phyloP scores from a whole-genome alignment of 306 rosid genomes.

The Carpinus fangiana region DNA sequence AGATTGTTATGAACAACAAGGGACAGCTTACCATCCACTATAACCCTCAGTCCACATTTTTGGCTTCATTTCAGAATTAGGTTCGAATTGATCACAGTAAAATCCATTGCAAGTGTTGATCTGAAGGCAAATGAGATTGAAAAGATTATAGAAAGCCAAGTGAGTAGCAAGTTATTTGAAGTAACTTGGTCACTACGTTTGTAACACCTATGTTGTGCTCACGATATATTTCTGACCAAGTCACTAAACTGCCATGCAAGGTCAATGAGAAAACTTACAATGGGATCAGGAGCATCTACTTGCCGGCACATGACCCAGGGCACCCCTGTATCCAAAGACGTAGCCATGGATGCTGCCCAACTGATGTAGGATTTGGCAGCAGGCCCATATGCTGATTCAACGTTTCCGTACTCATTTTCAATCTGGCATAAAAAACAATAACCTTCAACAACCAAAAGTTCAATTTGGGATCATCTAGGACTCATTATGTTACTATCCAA shows the following conservation, averaged over 20 bases:
- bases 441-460: not conserved
- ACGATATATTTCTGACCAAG: not conserved
- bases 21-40: slow-evolving; percentile 71
- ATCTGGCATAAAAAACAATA: slow-evolving; percentile 41
- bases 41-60: slow-evolving; percentile 96
- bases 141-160: not conserved
- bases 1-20: slow-evolving; percentile 8
- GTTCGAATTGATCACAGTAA: slow-evolving; percentile 85
- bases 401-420: slow-evolving; percentile 87
- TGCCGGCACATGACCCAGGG: slow-evolving; percentile 99
- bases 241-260: not conserved
- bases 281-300: slow-evolving; percentile 84
- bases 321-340: slow-evolving; percentile 84
- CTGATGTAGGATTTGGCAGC: slow-evolving; percentile 72
- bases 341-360: slow-evolving; percentile 94
- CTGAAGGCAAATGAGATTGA: slow-evolving; percentile 40
- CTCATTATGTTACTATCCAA: not conserved
- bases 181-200: not conserved
- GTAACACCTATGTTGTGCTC: not conserved
- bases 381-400: slow-evolving; percentile 51
- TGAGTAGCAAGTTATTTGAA: slow-evolving; percentile 12
- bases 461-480: slow-evolving; percentile 2
- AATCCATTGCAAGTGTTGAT: slow-evolving; percentile 90
- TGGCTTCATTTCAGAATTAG: slow-evolving; percentile 73
- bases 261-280: slow-evolving; percentile 52